Evolutionary conservation across 768 basidiomycete genomes (phyloP).

Genomic region (Hericium alpestre): DNA sequence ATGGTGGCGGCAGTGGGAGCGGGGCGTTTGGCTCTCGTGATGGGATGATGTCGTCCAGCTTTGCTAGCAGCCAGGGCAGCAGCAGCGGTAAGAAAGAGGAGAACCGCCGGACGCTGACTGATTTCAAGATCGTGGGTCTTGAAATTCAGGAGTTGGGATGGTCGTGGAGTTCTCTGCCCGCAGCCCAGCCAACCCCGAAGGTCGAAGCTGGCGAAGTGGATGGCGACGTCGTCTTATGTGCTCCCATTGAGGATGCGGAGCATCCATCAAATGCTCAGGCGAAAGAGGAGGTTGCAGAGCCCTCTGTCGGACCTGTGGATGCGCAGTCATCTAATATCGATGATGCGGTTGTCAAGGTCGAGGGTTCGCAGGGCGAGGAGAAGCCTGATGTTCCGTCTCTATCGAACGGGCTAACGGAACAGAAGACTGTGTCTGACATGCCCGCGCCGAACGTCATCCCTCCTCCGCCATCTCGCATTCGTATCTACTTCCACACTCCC

Average conservation of each 20-base stretch:
- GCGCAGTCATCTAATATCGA: not conserved
- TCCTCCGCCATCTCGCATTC: slow-evolving; percentile 68
- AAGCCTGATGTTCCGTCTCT: not conserved
- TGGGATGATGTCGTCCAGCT: slow-evolving; percentile 19
- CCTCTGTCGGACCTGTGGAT: not conserved
- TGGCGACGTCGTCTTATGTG: slow-evolving; percentile 22
- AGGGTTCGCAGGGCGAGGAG: not conserved
- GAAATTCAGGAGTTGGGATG: slow-evolving; percentile 75
- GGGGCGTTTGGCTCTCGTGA: slow-evolving; percentile 32
- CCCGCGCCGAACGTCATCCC: slow-evolving; percentile 18
- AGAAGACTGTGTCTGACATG: slow-evolving; percentile 11
- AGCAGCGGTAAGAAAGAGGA: slow-evolving; percentile 71
- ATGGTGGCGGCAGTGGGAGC: slow-evolving; percentile 29
- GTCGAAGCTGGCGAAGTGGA: slow-evolving; percentile 16
- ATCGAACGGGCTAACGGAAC: not conserved
- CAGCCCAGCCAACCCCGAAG: slow-evolving; percentile 15
- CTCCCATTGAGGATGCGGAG: slow-evolving; percentile 12
- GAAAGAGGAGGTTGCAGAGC: slow-evolving; percentile 5
- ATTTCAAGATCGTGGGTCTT: slow-evolving; percentile 93
- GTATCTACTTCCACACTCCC: slow-evolving; percentile 88
- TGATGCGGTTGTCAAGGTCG: not conserved
- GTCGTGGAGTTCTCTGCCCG: slow-evolving; percentile 69
- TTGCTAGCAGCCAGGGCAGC: slow-evolving; percentile 11
- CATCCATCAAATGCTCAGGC: not conserved
- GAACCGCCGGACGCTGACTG: slow-evolving; percentile 85